Evolutionary conservation across 345 rosid species (phyloP), one percentile per base, ranked within the genome.

Genomic region (Hibiscus tridactylites): DNA sequence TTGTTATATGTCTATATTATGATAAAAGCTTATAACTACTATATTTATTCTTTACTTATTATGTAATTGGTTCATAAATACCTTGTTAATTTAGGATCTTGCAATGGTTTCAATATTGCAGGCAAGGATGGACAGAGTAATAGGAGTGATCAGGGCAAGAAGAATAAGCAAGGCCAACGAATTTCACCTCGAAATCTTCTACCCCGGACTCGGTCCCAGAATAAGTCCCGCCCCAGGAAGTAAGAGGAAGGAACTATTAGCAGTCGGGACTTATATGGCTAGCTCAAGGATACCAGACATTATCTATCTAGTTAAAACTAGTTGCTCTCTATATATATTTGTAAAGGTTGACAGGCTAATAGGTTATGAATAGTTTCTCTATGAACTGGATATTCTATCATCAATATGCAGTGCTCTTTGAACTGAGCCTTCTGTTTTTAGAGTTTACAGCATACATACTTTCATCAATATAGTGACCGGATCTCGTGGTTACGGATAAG

Each of bases 171-270:
- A 53, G 61, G 28, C 6, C 37, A 6, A 4, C 35, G 49, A 33
- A 9, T 69, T 69, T 69, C 72, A 9, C 72, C 61, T 53, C 26
- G 61, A 35, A 68, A 46, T 31, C 31, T 15, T 68, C 59, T 28
- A 31, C 71, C 71, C 8, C 46, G 46, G 46, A 69, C 61, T 31
- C 9, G 28, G 19, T 21, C n/a, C 26, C 70, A 24, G 69, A 19
- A 19, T 21, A 65, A 24, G 12, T 47, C 37, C 37, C 70, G 13
- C 10, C 37, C 37, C 2, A 35, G 37, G 39, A 46, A 66, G 70
- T 46, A 46, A 3, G 39, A 29, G 62, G 17, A 60, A 60, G 64
- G 17, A 60, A 60, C 64, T 29, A 29, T 29, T 60, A 60, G 37
- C 37, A 13, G 37, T 5, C 4, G 1, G 16, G 46, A 46, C 54